A percentile compares a stretch with the other conserved stretches of the same genome.
phyloP scores from a whole-genome alignment of 495 filamentous ascomycete genomes.

The Pseudevernia furfuracea region DNA sequence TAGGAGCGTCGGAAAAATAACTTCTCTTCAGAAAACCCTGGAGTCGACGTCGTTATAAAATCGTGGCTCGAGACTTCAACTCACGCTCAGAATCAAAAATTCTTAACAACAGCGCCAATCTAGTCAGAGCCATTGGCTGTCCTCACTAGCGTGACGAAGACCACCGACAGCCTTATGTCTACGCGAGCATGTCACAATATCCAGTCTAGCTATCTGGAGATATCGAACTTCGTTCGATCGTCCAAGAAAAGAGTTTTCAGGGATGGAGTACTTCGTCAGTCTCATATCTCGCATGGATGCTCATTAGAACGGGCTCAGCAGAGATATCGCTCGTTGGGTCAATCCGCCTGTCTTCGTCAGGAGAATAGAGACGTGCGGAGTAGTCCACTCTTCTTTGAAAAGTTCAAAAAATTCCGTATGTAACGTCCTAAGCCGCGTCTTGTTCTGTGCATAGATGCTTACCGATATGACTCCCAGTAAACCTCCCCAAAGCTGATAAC shows the following conservation, averaged over 20 bases:
- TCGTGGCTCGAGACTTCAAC: neutral
- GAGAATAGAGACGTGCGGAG: neutral
- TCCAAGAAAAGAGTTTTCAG: neutral
- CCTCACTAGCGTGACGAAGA: neutral
- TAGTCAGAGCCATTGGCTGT: neutral
- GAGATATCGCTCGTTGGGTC: neutral
- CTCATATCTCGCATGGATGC: neutral
- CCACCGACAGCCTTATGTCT: neutral
- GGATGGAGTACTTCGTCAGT: neutral
- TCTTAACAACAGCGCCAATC: neutral
- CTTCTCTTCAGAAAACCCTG: neutral
- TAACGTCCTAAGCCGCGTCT: neutral
- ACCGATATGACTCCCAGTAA: constrained; percentile 33
- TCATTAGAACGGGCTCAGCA: neutral
- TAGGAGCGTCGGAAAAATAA: neutral
- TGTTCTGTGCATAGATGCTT: constrained; percentile 17
- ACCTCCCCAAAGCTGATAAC: constrained; percentile 45
- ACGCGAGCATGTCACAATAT: neutral
- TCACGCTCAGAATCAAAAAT: neutral
- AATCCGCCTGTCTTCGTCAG: neutral
- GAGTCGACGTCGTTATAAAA: neutral
- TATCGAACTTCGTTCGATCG: constrained; percentile 1
- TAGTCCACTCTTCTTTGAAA: constrained; percentile 33
- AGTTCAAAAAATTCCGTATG: constrained; percentile 46
- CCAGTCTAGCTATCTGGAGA: neutral